Base-by-base conservation (phyloP, 331 rosid species). In the Telfairia occidentalis region DNA sequence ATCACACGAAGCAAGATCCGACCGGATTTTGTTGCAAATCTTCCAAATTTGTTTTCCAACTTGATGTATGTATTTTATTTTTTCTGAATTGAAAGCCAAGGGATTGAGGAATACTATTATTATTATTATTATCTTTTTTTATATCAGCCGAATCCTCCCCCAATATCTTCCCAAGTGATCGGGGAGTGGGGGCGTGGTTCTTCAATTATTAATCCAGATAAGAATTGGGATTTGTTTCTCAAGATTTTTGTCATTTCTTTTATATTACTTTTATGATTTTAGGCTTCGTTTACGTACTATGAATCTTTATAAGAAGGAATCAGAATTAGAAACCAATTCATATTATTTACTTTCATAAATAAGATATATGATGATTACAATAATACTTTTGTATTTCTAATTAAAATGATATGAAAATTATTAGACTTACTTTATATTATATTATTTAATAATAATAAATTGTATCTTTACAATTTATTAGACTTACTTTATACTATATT, bases 1-100 rank as follows among this genome's bases (percentile, higher is more conserved):
- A 85, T 71, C 96, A 85, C 87, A 88, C 87, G 86, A 92, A 87
- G 92, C 90, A 90, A 92, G 96, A 92, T 87, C 95, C 96, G 91
- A 92, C 97, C 97, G 84, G 92, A 88, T 90, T 87, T 92, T 89
- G 13, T 82, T 81, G 85, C 87, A 84, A 88, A 92, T 90, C 88
- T 88, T 86, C 87, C 77, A 84, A 85, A 80, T 59, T 28, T 28
- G 23, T 58, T 89, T 87, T 83, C 85, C 86, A 87, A 92, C 73
- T 76, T 84, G 82, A 81, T 86, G 3, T 23, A 10, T 58, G 28
- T 58, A 11, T 77, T 10, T 88, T 89, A 53, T 53, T 53, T 13
- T 29, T 29, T 29, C 4, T 61, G 45, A 61, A 61, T 61, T 32
- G 70, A 9, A 61, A 61, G 58, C 2, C 26, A 61, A 61, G 15